Conservation (phyloP, 305 asterid genomes). For the Fraxinus platypoda region DNA sequence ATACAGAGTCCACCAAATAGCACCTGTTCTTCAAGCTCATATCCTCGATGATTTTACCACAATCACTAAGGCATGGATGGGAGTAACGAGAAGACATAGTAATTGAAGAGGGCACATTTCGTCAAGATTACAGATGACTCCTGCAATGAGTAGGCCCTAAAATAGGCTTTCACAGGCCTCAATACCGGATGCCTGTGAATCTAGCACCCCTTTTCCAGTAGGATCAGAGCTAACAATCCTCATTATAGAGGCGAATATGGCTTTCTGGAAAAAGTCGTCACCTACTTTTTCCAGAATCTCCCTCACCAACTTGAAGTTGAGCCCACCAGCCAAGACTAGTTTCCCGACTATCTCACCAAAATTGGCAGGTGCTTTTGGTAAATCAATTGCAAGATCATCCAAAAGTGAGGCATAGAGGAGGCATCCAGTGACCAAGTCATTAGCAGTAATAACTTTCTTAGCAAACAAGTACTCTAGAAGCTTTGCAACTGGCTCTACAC, state of each 20-base stretch:
- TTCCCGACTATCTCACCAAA: conserved; percentile 76
- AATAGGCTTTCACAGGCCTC: conserved; percentile 60
- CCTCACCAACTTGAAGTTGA: conserved; percentile 57
- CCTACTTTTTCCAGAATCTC: conserved; percentile 57
- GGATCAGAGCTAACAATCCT: conserved; percentile 38
- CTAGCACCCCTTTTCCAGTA: conserved; percentile 50
- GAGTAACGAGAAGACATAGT: not conserved
- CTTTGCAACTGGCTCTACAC: conserved; percentile 50
- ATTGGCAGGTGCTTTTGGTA: conserved; percentile 74
- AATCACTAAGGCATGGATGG: not conserved
- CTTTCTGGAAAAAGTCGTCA: conserved; percentile 55
- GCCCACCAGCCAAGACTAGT: conserved; percentile 45
- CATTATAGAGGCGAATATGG: conserved; percentile 40
- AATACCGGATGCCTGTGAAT: conserved; percentile 57
- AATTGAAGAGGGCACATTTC: not conserved
- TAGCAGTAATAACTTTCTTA: conserved; percentile 44
- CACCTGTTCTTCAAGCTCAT: conserved; percentile 23
- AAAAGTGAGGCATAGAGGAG: conserved; percentile 43
- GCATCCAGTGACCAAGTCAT: conserved; percentile 50
- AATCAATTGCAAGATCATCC: conserved; percentile 80
- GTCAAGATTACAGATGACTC: conserved; percentile 1
- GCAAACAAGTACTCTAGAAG: conserved; percentile 52
- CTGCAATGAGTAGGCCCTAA: conserved; percentile 19
- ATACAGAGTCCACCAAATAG: conserved; percentile 26
- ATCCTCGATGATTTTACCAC: not conserved